These are phyloP conservation scores for Eragrostis tef DNA, from an alignment of 202 grass and related monocot genomes.

Conservation along the genomic window DNA sequence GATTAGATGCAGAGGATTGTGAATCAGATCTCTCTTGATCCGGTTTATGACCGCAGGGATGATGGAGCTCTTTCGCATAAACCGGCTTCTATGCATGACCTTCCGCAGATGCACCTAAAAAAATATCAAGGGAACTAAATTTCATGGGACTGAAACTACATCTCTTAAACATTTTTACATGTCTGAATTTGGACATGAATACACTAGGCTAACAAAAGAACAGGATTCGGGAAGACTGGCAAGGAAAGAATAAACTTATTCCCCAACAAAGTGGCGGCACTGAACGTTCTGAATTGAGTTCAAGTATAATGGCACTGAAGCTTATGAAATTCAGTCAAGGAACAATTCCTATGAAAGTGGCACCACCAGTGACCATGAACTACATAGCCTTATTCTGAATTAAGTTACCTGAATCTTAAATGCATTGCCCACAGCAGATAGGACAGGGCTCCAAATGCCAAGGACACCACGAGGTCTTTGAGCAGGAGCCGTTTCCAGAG, in stretches of 20 bases:
- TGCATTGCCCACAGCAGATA: constrained; percentile 96
- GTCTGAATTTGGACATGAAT: constrained; percentile 28
- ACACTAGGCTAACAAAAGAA: background rate
- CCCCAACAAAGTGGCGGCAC: background rate
- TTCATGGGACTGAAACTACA: constrained; percentile 26
- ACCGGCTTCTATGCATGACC: constrained; percentile 79
- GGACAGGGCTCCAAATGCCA: constrained; percentile 91
- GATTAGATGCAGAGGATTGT: constrained; percentile 97
- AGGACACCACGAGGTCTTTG: constrained; percentile 90
- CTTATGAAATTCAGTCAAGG: constrained; percentile 14
- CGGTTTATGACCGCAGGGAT: constrained; percentile 79
- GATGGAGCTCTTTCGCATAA: constrained; percentile 86
- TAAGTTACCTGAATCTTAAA: constrained; percentile 88
- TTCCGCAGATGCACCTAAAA: constrained; percentile 89
- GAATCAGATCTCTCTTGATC: constrained; percentile 93
- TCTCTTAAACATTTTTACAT: background rate
- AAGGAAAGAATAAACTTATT: background rate
- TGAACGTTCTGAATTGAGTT: background rate
- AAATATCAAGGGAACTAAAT: constrained; percentile 33
- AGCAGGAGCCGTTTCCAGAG: constrained; percentile 91
- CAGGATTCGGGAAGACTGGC: background rate
- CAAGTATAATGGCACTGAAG: background rate
- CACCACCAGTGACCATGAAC: constrained; percentile 5
- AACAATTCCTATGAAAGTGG: constrained; percentile 6
- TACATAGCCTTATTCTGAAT: constrained; percentile 22